Conservation (phyloP, 768 basidiomycete species). For the Amanita phalloides region DNA sequence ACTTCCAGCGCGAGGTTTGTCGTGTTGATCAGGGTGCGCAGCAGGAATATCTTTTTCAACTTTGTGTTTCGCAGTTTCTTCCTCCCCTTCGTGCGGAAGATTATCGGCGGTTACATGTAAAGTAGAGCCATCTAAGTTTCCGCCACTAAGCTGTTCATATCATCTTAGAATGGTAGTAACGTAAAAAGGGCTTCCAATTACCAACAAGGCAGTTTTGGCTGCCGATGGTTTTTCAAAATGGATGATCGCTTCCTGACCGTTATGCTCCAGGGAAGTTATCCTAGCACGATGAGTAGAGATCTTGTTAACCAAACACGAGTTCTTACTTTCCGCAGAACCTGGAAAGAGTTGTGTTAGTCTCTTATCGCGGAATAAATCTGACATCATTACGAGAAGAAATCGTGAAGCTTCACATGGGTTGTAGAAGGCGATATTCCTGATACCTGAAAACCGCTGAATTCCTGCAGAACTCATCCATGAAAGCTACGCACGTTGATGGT, state of each 20-base stretch:
- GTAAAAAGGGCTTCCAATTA: conserved; percentile 13
- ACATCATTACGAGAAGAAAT: conserved; percentile 67
- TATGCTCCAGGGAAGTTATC: conserved; percentile 53
- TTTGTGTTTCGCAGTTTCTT: conserved; percentile 8
- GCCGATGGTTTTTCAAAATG: conserved; percentile 78
- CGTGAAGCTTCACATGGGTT: conserved; percentile 54
- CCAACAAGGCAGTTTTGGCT: conserved; percentile 81
- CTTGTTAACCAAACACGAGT: conserved; percentile 1
- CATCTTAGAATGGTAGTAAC: background rate
- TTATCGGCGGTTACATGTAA: conserved; percentile 64
- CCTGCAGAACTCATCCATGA: background rate
- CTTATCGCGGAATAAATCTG: conserved; percentile 5
- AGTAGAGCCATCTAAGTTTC: conserved; percentile 60
- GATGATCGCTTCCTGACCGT: conserved; percentile 49
- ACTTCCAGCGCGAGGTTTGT: conserved; percentile 89
- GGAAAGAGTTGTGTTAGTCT: conserved; percentile 6
- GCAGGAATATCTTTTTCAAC: conserved; percentile 18
- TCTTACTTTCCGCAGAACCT: conserved; percentile 85
- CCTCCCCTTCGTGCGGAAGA: conserved; percentile 45
- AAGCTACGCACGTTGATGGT: conserved; percentile 25
- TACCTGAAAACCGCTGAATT: conserved; percentile 36
- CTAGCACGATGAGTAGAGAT: conserved; percentile 21
- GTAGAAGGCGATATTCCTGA: conserved; percentile 59
- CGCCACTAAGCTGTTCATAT: conserved; percentile 50
- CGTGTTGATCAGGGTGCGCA: conserved; percentile 59